phyloP scores from a whole-genome alignment of 768 basidiomycete genomes.

The Termitomyces sp. region DNA sequence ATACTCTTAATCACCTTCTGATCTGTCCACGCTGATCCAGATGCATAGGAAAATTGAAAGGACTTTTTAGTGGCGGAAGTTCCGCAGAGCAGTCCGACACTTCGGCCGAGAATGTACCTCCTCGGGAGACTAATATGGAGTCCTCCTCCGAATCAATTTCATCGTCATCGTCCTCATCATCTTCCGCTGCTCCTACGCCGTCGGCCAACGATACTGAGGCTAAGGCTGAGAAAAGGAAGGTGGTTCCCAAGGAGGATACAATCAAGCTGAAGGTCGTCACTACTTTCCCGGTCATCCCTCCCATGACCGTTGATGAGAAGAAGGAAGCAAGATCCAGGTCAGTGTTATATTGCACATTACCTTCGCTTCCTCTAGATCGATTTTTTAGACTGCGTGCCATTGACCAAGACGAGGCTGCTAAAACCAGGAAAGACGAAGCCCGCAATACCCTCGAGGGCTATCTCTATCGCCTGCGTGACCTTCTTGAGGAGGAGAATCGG shows the following conservation, averaged over 20 bases:
- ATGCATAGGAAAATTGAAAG: conserved; percentile 75
- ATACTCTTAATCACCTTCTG: conserved; percentile 13
- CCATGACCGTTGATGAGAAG: conserved; percentile 79
- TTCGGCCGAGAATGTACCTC: conserved; percentile 40
- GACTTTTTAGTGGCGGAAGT: conserved; percentile 70
- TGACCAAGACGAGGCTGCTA: conserved; percentile 73
- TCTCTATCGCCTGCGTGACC: conserved; percentile 85
- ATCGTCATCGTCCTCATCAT: conserved; percentile 28
- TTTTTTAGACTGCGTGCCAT: conserved; percentile 67
- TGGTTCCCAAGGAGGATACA: conserved; percentile 51
- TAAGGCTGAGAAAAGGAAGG: conserved; percentile 33
- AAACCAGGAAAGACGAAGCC: conserved; percentile 82
- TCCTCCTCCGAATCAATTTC: conserved; percentile 28
- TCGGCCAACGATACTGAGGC: conserved; percentile 27
- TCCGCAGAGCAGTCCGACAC: conserved; percentile 37
- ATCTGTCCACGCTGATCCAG: conserved; percentile 1
- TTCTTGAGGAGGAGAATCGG: conserved; percentile 62
- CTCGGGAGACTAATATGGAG: conserved; percentile 32
- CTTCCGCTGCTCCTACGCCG: conserved; percentile 32
- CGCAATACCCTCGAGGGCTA: conserved; percentile 90
- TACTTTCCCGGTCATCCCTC: conserved; percentile 63
- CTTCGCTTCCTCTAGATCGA: background rate
- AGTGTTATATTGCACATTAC: conserved; percentile 13
- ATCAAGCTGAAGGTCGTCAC: conserved; percentile 64
- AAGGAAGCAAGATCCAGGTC: conserved; percentile 69